phyloP scores from a whole-genome alignment of 2,329 filamentous ascomycete species.

The Trichophyton simii region DNA sequence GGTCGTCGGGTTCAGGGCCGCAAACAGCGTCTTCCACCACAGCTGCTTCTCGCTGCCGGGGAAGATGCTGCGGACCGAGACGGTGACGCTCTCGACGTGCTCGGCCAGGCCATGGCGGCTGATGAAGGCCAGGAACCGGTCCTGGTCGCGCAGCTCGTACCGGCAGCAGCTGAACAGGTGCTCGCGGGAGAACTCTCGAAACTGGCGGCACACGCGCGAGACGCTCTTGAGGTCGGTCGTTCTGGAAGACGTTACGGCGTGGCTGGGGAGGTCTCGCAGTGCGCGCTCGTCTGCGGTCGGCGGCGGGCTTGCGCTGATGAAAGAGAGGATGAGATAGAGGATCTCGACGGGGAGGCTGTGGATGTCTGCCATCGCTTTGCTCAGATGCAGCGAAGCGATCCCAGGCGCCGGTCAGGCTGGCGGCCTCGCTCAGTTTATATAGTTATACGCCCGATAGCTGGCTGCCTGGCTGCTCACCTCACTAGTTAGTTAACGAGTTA shows the following conservation, averaged over 20 bases:
- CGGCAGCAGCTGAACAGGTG: constrained; percentile 46
- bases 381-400: too few species aligned
- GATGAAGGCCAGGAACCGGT: constrained; percentile 31
- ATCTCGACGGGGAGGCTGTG: constrained; percentile 48
- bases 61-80: constrained; percentile 31
- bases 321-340: constrained; percentile 44
- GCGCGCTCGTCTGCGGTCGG: constrained; percentile 26
- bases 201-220: constrained; percentile 42
- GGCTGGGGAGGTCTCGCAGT: constrained; percentile 40
- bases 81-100: constrained; percentile 38
- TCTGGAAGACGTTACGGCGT: constrained; percentile 29
- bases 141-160: constrained; percentile 26
- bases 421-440: too few species aligned
- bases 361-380: constrained; percentile 6
- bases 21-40: constrained; percentile 47
- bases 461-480: not conserved
- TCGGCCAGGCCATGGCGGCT: constrained; percentile 19
- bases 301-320: constrained; percentile 40
- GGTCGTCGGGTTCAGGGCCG: constrained; percentile 40
- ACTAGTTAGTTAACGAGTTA: not conserved
- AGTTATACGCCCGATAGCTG: too few species aligned
- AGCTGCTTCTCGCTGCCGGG: constrained; percentile 26
- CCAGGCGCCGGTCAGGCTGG: too few species aligned
- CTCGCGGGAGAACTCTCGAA: constrained; percentile 42
- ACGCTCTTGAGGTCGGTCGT: constrained; percentile 41